Evolutionary conservation across 2,329 filamentous ascomycete genomes (phyloP), one percentile per base, ranked within the genome.

Genomic region (Teratosphaeria nubilosa): DNA sequence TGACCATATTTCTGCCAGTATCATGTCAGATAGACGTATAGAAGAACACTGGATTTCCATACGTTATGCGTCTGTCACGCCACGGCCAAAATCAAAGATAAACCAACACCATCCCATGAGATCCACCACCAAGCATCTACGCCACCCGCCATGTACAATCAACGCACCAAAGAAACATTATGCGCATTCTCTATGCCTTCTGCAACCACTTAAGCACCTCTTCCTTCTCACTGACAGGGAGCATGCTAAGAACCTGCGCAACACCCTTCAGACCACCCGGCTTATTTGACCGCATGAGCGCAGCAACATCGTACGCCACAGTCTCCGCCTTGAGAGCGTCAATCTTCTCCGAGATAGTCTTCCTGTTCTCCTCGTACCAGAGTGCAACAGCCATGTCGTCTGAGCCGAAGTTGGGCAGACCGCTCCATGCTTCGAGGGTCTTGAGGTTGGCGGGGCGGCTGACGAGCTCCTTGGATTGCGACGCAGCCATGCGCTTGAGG

Each of bases 321-420:
- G 84, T 82, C 60, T 96, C 89, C 5, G 82, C 81, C 82, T 90
- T 94, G 69, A 97, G 80, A 13, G 80, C 76, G 73, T 96, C 91
- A 30, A 97, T 84, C 83, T 94, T 95, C 62, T 87, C 83, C 62
- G 87, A 82, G 55, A 99, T 85, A 48, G 78, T 77, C 80, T 92
- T 90, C 71, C 90, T 82, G 78, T 97, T 94, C 77, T 92, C 86
- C 80, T 99, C 94, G 72, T 96, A 97, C 94, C 94, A 99, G 67
- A 86, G 82, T 3, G 91, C 90, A 30, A 96, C 94, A 65, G 85
- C 86, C 66, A 84, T 84, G 73, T 99, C 94, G 62, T 90, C 85
- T 59, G 80, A 82, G 57, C 87, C 83, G 73, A 95, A 95, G 65
- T 89, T 82, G 51, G 84, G 76, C 59, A 96, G 80, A 53, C 82